Conservation (phyloP, 225 moss, liverwort and hornwort genomes). For the Climacium dendroides region DNA sequence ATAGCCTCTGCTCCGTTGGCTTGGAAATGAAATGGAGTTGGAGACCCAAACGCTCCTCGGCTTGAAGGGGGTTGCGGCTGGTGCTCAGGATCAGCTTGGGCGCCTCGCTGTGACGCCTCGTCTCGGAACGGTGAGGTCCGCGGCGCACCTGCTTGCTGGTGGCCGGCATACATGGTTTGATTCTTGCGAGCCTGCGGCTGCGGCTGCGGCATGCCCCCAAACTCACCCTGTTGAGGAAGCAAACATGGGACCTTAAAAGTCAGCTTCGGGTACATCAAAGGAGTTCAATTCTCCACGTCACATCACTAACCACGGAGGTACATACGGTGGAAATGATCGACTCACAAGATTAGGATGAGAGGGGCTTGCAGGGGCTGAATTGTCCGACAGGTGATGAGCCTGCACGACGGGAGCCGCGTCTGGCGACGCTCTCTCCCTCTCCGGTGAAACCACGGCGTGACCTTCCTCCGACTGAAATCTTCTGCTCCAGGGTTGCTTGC, state of each 20-base stretch:
- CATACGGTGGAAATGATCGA: not conserved
- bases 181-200: conserved; percentile 1
- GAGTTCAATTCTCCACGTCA: not conserved
- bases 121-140: conserved; percentile 13
- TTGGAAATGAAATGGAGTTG: conserved; percentile 12
- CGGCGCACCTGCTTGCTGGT: conserved; percentile 7
- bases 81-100: conserved; percentile 18
- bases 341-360: conserved; percentile 10
- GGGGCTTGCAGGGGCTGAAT: conserved; percentile 3
- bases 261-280: not conserved
- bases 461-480: not conserved
- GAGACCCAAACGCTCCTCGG: conserved; percentile 41
- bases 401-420: not conserved
- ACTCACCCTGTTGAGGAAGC: not conserved
- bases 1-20: not conserved
- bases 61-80: conserved; percentile 9
- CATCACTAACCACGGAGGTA: not conserved
- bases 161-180: conserved; percentile 13
- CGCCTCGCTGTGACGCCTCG: conserved; percentile 22
- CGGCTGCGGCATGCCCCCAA: conserved; percentile 1
- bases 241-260: not conserved
- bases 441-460: not conserved
- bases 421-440: conserved; percentile 19
- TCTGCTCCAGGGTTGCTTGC: conserved; percentile 15
- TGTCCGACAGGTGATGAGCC: not conserved